Conservation (phyloP, 2,329 filamentous ascomycete genomes). For the Xylaria hypoxylon region DNA sequence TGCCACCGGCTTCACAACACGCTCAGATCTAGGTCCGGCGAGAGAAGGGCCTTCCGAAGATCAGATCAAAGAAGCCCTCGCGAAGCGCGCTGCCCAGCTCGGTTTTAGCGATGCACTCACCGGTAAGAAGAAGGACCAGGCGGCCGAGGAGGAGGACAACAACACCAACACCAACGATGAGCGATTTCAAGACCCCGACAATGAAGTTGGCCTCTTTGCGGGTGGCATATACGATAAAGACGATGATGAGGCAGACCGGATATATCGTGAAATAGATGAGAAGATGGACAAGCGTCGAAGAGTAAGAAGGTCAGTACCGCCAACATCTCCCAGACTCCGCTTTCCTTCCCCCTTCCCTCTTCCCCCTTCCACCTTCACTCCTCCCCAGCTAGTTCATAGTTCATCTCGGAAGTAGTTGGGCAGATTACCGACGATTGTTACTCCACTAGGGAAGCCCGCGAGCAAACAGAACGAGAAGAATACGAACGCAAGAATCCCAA, state of each 20-base stretch:
- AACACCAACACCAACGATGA: conserved; percentile 82
- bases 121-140: conserved; percentile 77
- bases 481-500: conserved; percentile 98
- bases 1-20: conserved; percentile 96
- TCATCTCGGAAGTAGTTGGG: conserved; percentile 70
- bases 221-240: conserved; percentile 97
- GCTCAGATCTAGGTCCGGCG: conserved; percentile 94
- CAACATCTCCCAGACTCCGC: conserved; percentile 42
- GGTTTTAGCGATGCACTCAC: conserved; percentile 69
- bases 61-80: conserved; percentile 97
- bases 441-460: conserved; percentile 88
- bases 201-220: conserved; percentile 94
- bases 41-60: conserved; percentile 96
- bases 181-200: conserved; percentile 94
- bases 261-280: conserved; percentile 96
- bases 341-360: conserved; percentile 46
- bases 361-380: conserved; percentile 41
- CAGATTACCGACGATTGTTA: conserved; percentile 80
- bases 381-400: conserved; percentile 73
- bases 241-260: conserved; percentile 95
- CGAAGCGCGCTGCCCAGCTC: conserved; percentile 89
- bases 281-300: conserved; percentile 93
- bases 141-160: conserved; percentile 79
- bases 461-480: conserved; percentile 89
- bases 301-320: conserved; percentile 80